These are phyloP conservation scores for Didymella exigua DNA, from an alignment of 2,329 filamentous ascomycete genomes.

Conservation along the genomic window DNA sequence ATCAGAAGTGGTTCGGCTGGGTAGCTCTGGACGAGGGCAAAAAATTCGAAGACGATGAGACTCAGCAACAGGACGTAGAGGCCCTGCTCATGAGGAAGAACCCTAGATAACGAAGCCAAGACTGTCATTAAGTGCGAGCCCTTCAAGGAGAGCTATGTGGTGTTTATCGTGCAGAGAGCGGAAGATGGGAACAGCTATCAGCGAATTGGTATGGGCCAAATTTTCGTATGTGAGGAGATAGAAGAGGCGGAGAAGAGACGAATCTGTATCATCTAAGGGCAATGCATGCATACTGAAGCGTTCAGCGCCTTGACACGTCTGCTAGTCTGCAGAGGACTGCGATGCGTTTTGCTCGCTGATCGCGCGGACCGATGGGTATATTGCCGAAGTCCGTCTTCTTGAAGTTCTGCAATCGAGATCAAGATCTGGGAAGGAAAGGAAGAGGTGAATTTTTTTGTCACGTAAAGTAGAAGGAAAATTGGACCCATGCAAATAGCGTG, in stretches of 20 bases:
- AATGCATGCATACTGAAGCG: neutral
- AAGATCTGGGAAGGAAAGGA: no score
- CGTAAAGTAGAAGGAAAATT: no score
- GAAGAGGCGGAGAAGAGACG: neutral
- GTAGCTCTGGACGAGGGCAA: neutral
- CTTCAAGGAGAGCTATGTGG: neutral
- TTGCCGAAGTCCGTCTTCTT: no score
- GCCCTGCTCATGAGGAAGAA: neutral
- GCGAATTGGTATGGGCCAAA: neutral
- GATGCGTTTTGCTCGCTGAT: no score
- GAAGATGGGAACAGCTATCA: neutral
- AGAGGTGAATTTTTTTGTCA: no score
- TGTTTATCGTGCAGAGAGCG: neutral
- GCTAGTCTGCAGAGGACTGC: no score
- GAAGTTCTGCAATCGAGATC: no score
- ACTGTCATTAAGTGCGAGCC: neutral
- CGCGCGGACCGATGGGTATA: no score
- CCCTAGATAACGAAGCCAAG: neutral
- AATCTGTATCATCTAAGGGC: neutral
- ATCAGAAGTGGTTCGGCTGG: neutral
- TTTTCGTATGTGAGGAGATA: neutral
- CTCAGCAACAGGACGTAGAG: neutral
- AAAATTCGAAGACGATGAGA: neutral
- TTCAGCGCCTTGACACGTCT: no score
- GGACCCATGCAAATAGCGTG: no score